Evolutionary conservation across 345 rosid species (phyloP), one percentile per base, ranked within the genome.

Genomic region (Trapa incisa): DNA sequence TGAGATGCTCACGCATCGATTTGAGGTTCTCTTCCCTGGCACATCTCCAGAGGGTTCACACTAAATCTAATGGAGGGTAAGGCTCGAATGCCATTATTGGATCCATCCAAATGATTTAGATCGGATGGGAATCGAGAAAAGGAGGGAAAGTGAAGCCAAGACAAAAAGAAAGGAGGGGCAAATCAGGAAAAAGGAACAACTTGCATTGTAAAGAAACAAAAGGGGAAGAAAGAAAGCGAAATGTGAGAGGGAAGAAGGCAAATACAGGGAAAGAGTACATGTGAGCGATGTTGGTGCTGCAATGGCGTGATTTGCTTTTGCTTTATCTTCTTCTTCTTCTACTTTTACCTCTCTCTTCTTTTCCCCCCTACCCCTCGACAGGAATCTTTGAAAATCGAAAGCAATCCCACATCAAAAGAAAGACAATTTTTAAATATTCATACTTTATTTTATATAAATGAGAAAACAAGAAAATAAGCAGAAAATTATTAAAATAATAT

Each of bases 321-420:
- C 63, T 32, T 58, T 58, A 22, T 58, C 43, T 8, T 41, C 43
- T 8, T 41, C 43, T 41, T 41, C 2, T 17, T 17, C 29, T 8
- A 41, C 43, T 0, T 41, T 41, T 41, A 3, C 7, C 43, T 8
- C 43, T 52, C 13, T 52, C 32, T 52, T n/a, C 7, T 12, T 1
- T 52, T 52, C 2, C 22, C 57, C 32, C n/a, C 3, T 52, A 33
- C 1, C 60, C 8, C 15, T 58, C 63, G 63, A 32, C 63, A 77
- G 78, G 87, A 85, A 85, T 85, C 87, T 85, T 81, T 81, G 83
- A 81, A 83, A 81, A 79, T 82, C 15, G 33, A 50, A 35, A 56
- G 57, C 58, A 66, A 2, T 41, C 7, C 43, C 2, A 1, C 43
- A 41, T 41, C 43, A 41, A 41, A 41, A 8, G 43, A 41, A 4